Percentiles rank a stretch among this genome's conserved stretches.
These are phyloP conservation scores for Diaporthe sp. DNA, from an alignment of 2,329 filamentous ascomycete species.

Conservation along the genomic window DNA sequence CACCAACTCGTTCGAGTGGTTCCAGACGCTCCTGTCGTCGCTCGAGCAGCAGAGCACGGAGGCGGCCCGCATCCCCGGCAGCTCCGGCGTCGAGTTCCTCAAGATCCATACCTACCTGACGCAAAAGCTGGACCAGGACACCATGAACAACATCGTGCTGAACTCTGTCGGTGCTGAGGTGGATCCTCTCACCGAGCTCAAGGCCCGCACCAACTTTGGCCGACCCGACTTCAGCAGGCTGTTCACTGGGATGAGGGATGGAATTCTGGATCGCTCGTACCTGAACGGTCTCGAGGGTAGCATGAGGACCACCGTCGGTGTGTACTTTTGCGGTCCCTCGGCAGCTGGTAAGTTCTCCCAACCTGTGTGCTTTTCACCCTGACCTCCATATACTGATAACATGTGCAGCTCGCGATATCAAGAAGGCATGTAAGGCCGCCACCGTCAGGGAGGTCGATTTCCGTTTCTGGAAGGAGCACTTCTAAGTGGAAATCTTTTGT, in stretches of 20 bases:
- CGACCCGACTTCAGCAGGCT: slow-evolving; percentile 88
- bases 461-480: slow-evolving; percentile 99
- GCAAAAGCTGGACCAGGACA: slow-evolving; percentile 90
- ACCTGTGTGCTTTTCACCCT: background rate
- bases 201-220: slow-evolving; percentile 91
- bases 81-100: slow-evolving; percentile 83
- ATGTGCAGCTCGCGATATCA: slow-evolving; percentile 81
- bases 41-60: slow-evolving; percentile 87
- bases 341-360: slow-evolving; percentile 62
- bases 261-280: slow-evolving; percentile 87
- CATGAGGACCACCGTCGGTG: slow-evolving; percentile 86
- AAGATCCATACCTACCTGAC: slow-evolving; percentile 99
- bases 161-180: slow-evolving; percentile 90
- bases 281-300: slow-evolving; percentile 82
- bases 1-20: slow-evolving; percentile 97
- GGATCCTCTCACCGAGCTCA: slow-evolving; percentile 93
- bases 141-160: slow-evolving; percentile 94
- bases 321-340: slow-evolving; percentile 97
- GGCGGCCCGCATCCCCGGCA: slow-evolving; percentile 73
- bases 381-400: slow-evolving; percentile 46
- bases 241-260: slow-evolving; percentile 86
- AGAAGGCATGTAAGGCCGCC: slow-evolving; percentile 79
- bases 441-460: slow-evolving; percentile 86
- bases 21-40: slow-evolving; percentile 91
- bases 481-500: slow-evolving; percentile 52